Evolutionary conservation across 2,329 filamentous ascomycete genomes (phyloP), one percentile per base, ranked within the genome.

Genomic region (Grosmannia huntii): DNA sequence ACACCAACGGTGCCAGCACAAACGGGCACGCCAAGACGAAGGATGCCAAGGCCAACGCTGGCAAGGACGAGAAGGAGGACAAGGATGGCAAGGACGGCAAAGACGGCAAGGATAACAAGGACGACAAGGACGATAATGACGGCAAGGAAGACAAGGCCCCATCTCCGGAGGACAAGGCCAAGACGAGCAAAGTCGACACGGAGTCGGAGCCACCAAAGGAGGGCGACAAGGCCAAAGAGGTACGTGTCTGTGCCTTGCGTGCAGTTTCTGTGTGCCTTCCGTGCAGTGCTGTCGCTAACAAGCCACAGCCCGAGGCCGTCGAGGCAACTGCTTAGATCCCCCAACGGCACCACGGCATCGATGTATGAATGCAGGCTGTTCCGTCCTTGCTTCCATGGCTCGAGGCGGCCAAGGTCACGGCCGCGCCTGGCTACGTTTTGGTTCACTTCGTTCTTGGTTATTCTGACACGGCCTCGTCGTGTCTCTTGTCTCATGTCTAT

Each of bases 71-170:
- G 10, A 23, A 21, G 44, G 19, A 44, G 16, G 41, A 7, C 41
- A 72, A 76, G 31, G 72, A 68, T 49, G 62, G 58, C 57, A 54
- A 44, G 6, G 41, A 77, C 14, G 50, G 23, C 33, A 67, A 65
- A 55, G 75, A 41, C 4, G 67, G 46, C 61, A 48, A 66, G 55
- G 69, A 73, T 23, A 6, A 27, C 9, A 23, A n/a, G 41, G 14
- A 58, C n/a, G 64, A 62, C 27, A 28, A 12, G n/a, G n/a, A n/a
- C n/a, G n/a, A n/a, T n/a, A n/a, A n/a, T n/a, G n/a, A n/a, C n/a
- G n/a, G n/a, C n/a, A 68, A 71, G 11, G 62, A 63, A 14, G 68
- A 75, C 9, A n/a, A 51, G 50, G 19, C 54, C 33, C 52, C 67
- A 62, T 28, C 28, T 28, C 2, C 28, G 54, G 72, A 68, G 52